phyloP scores from a whole-genome alignment of 306 rosid species.

The Rubus parviflorus region DNA sequence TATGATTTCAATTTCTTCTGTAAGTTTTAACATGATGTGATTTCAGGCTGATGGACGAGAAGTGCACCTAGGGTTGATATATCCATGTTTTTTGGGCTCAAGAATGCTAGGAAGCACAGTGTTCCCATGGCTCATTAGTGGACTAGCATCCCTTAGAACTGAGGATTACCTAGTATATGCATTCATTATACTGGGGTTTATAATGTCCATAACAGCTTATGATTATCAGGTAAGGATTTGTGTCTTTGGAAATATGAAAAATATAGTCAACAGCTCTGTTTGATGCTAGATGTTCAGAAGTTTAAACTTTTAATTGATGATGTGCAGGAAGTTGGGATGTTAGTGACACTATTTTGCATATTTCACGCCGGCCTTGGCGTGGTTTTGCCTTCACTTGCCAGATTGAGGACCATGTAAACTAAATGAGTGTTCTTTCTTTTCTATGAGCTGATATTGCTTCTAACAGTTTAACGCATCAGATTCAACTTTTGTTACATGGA shows the following conservation, averaged over 20 bases:
- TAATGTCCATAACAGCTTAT: conserved; percentile 66
- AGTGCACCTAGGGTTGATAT: conserved; percentile 80
- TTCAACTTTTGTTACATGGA: background rate
- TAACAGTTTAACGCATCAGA: background rate
- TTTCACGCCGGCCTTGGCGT: conserved; percentile 77
- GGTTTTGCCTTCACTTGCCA: conserved; percentile 84
- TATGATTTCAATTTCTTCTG: background rate
- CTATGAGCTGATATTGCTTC: background rate
- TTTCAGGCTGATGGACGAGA: conserved; percentile 95
- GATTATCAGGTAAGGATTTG: conserved; percentile 77
- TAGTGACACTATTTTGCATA: conserved; percentile 67
- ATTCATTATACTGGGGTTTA: conserved; percentile 56
- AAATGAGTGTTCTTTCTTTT: conserved; percentile 13
- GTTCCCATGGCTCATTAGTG: conserved; percentile 81
- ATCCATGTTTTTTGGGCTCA: conserved; percentile 77
- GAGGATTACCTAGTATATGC: conserved; percentile 73
- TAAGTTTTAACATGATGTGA: conserved; percentile 20
- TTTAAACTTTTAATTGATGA: conserved; percentile 24
- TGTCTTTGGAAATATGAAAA: conserved; percentile 16
- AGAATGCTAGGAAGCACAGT: conserved; percentile 91
- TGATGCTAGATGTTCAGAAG: conserved; percentile 16
- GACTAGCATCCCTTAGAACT: conserved; percentile 64
- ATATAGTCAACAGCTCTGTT: conserved; percentile 17
- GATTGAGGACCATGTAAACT: conserved; percentile 87
- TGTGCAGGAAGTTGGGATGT: conserved; percentile 80